Percentiles rank a stretch among this genome's conserved stretches.
Conservation (phyloP, 495 filamentous ascomycete species). For the Aspergillus baeticus region DNA sequence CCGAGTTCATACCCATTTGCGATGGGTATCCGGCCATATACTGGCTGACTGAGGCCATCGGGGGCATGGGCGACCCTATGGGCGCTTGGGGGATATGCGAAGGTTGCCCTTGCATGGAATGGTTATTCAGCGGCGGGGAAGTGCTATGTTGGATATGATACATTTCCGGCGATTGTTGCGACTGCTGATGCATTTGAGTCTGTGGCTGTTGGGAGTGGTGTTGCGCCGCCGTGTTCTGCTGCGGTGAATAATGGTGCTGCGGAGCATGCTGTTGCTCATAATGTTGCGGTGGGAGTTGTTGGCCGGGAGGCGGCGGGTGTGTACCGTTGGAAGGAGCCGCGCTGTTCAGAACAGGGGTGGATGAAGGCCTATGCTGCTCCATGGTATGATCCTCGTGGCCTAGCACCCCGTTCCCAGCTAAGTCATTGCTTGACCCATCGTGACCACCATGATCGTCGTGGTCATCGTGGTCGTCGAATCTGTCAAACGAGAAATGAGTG, state of each 20-base stretch:
- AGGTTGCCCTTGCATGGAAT: constrained; percentile 31
- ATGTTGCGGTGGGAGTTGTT: constrained; percentile 13
- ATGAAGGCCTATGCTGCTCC: constrained; percentile 12
- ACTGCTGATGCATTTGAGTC: constrained; percentile 33
- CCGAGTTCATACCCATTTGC: constrained; percentile 36
- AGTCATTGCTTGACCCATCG: not conserved
- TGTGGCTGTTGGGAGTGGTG: constrained; percentile 23
- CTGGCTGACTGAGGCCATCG: constrained; percentile 45
- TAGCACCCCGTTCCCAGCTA: constrained; percentile 5
- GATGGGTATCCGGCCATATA: constrained; percentile 45
- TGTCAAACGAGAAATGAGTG: constrained; percentile 54
- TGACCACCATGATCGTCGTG: constrained; percentile 32
- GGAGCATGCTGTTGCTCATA: constrained; percentile 19
- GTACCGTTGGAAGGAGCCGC: constrained; percentile 33
- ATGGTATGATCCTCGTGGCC: constrained; percentile 23
- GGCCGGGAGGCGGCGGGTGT: constrained; percentile 22
- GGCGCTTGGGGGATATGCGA: constrained; percentile 43
- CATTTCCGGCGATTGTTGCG: constrained; percentile 34
- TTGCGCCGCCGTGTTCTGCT: constrained; percentile 12
- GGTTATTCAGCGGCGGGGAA: constrained; percentile 26
- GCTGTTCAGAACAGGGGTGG: constrained; percentile 16
- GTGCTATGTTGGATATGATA: constrained; percentile 33
- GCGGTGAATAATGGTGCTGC: constrained; percentile 13
- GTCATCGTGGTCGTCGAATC: constrained; percentile 42
- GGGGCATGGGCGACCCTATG: constrained; percentile 46